Percentiles rank a stretch among this genome's conserved stretches.
phyloP scores from a whole-genome alignment of 768 basidiomycete genomes.

The Phaffia australis region DNA sequence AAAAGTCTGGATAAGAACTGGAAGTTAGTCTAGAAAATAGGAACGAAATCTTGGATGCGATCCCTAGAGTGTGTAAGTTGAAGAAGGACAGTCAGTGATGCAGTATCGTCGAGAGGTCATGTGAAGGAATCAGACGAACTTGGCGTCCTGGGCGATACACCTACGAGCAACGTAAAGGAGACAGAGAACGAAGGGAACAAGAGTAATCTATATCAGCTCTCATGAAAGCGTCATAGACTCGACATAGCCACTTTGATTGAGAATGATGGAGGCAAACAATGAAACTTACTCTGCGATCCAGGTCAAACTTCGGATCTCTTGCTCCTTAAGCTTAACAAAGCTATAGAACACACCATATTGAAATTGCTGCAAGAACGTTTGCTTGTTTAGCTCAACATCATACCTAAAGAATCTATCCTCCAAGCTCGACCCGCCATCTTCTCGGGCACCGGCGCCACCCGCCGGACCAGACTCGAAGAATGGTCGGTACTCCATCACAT shows the following conservation, averaged over 20 bases:
- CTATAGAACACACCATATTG: slow-evolving; percentile 73
- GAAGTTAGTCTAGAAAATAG: slow-evolving; percentile 53
- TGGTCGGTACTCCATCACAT: slow-evolving; percentile 72
- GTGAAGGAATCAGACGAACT: slow-evolving; percentile 30
- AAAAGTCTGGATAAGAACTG: no score
- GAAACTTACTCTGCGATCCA: slow-evolving; percentile 69
- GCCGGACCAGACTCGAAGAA: slow-evolving; percentile 61
- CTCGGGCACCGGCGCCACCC: slow-evolving; percentile 39
- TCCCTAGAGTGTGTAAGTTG: slow-evolving; percentile 40
- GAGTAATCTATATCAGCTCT: neutral
- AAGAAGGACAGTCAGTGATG: neutral
- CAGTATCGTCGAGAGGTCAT: neutral
- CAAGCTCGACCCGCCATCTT: slow-evolving; percentile 43
- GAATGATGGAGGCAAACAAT: neutral
- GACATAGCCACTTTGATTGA: neutral
- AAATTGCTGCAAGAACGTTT: slow-evolving; percentile 91
- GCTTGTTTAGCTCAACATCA: slow-evolving; percentile 90
- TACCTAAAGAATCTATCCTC: slow-evolving; percentile 85
- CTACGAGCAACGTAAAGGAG: neutral
- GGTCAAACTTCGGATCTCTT: slow-evolving; percentile 49
- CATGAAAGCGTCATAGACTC: neutral
- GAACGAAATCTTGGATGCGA: slow-evolving; percentile 89
- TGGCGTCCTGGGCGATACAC: slow-evolving; percentile 92
- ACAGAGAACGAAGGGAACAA: neutral
- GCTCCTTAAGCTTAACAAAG: slow-evolving; percentile 55